Evolutionary conservation across 2,329 filamentous ascomycete genomes (phyloP).

Genomic region (Nemania sp.): DNA sequence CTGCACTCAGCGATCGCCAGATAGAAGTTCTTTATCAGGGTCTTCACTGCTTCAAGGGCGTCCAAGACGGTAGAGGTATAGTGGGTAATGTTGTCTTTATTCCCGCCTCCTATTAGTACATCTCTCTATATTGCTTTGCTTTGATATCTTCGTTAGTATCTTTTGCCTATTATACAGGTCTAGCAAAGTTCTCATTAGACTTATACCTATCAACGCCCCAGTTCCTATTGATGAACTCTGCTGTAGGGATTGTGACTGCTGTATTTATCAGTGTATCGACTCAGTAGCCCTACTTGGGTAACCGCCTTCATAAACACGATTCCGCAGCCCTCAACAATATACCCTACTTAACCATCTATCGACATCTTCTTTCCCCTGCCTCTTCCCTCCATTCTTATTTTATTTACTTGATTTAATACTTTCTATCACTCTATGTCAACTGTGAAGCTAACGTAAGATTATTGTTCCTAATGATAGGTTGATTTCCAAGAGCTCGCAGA

Average conservation of each 20-base stretch:
- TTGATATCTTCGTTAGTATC: not conserved
- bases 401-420: not conserved
- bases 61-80: not conserved
- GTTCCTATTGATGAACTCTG: not conserved
- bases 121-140: not conserved
- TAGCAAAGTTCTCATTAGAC: too few relatives aligned
- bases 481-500: too few relatives aligned
- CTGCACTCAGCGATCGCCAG: not conserved
- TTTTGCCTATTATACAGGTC: not conserved
- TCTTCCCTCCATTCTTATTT: not conserved
- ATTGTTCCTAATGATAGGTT: slow-evolving; percentile 2
- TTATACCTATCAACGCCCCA: not conserved
- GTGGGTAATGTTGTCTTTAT: not conserved
- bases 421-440: not conserved
- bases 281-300: too few relatives aligned
- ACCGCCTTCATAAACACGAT: not conserved
- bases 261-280: too few relatives aligned
- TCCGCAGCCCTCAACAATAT: not conserved
- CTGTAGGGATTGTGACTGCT: not conserved
- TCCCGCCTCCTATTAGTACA: too few relatives aligned
- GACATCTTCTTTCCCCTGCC: not conserved
- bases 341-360: not conserved
- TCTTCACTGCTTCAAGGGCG: not conserved
- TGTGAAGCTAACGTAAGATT: not conserved
- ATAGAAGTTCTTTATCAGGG: not conserved